Percentiles rank a stretch among this genome's conserved stretches.
phyloP scores from a whole-genome alignment of 805 yeast genomes.

The Kodamaea sagamina region DNA sequence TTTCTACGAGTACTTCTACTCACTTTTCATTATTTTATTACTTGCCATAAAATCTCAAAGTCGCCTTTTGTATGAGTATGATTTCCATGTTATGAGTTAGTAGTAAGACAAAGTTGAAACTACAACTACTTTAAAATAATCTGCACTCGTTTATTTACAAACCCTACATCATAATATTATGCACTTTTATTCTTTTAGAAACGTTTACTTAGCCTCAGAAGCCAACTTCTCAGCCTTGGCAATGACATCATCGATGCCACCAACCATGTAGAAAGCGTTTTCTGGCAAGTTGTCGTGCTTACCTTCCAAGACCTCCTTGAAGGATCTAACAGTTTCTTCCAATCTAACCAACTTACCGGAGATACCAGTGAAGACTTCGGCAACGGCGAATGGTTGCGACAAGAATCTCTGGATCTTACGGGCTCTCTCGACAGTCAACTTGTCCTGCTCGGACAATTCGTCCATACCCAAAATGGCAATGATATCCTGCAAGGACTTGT shows the following conservation, averaged over 20 bases:
- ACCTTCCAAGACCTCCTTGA: slow-evolving; percentile 97
- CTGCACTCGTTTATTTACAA: too few relatives aligned
- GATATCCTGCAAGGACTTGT: slow-evolving; percentile 99
- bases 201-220: slow-evolving; percentile 72
- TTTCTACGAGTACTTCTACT: too few relatives aligned
- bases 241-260: slow-evolving; percentile 98
- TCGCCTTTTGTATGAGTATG: too few relatives aligned
- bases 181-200: slow-evolving; percentile 4
- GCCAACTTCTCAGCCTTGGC: slow-evolving; percentile 99
- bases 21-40: too few relatives aligned
- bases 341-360: slow-evolving; percentile 96
- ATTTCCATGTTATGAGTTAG: too few relatives aligned
- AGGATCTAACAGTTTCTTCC: slow-evolving; percentile 90
- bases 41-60: too few relatives aligned
- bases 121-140: too few relatives aligned
- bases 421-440: slow-evolving; percentile 99
- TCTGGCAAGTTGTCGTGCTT: slow-evolving; percentile 99
- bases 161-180: slow-evolving; percentile 13
- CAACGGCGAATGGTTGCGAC: slow-evolving; percentile 99
- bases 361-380: slow-evolving; percentile 99
- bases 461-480: slow-evolving; percentile 99
- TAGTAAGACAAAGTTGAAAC: too few relatives aligned
- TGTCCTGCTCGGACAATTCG: slow-evolving; percentile 98
- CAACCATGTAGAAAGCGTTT: slow-evolving; percentile 99
- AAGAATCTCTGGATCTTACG: slow-evolving; percentile 99